A percentile compares a stretch with the other conserved stretches of the same genome.
phyloP scores from a whole-genome alignment of 495 filamentous ascomycete genomes.

The Xylaria intraflava region DNA sequence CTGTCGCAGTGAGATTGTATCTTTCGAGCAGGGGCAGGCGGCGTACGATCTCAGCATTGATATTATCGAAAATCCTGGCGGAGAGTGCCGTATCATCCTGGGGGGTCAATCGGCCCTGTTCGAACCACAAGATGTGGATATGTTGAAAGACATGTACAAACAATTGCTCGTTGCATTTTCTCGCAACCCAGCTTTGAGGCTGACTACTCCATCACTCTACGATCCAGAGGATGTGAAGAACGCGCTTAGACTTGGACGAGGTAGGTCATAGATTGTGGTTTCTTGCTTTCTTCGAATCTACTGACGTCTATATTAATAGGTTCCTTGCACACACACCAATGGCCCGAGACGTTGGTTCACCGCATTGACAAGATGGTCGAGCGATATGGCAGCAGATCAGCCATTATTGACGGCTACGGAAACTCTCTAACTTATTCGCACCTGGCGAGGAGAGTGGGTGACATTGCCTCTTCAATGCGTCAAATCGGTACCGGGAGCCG shows the following conservation, averaged over 20 bases:
- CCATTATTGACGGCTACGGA: neutral
- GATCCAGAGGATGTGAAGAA: neutral
- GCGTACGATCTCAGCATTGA: conserved; percentile 5
- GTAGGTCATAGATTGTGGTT: neutral
- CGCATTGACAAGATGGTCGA: neutral
- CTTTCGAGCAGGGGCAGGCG: neutral
- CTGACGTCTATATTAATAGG: neutral
- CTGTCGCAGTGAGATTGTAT: neutral
- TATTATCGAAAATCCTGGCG: neutral
- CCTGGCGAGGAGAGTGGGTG: neutral
- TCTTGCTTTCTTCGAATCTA: neutral
- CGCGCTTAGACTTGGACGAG: neutral
- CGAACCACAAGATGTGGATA: neutral
- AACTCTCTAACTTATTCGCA: neutral
- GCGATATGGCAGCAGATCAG: neutral
- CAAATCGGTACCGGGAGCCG: neutral
- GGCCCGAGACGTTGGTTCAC: neutral
- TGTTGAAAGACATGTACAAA: neutral
- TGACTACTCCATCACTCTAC: neutral
- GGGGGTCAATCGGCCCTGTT: conserved; percentile 11
- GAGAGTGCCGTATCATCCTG: conserved; percentile 6
- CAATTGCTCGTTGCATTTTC: neutral
- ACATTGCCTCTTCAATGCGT: neutral
- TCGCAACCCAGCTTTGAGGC: neutral
- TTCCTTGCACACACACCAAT: neutral